Base-by-base conservation (phyloP, 2,329 filamentous ascomycete species). In the Arachnomyces sp. region DNA sequence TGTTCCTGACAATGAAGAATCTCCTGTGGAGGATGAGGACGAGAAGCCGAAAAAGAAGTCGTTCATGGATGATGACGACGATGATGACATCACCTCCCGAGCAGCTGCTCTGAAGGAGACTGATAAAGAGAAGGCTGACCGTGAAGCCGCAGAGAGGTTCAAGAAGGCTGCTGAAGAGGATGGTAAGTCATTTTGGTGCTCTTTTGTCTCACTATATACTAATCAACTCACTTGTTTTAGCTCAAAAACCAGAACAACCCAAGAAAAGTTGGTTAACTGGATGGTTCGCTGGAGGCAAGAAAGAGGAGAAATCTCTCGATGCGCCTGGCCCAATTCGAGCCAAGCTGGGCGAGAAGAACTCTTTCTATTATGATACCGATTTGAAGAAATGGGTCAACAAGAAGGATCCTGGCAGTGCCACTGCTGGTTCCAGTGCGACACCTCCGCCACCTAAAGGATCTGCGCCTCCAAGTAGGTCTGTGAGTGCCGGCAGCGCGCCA, bases 381-480 rank as follows among this genome's bases (percentile, higher is more conserved):
- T 75, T 94, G 38, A 93, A 94, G 70, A 88, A 92, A 59, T 98
- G 93, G 93, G 74, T 98, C 59, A 96, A 98, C 70, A 95, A 95
- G 71, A 95, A 94, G 59, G 78, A 79, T 8, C 81, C 81, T 9
- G 68, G 68, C 11, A 74, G 77, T 6, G 81, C 83, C 40, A 76
- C 75, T 20, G 59, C 71, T 16, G 63, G 67, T n/a, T 58, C 68
- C 17, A 66, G 68, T 34, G 79, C 80, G 1, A 80, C 88, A 0
- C 84, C 90, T 1, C 89, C 92, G 1, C 89, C 88, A 3, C 89
- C 89, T 0, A 79, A 74, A 50, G 74, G 70, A 4, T 66, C 68
- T 3, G 66, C 61, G 40, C 71, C 66, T 46, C 71, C 61, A 42
- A 67, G 65, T 43, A 58, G 72, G 49, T 67, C 74, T 39, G 69